These are phyloP conservation scores for Ophiostoma tasmaniense DNA, from an alignment of 2,329 filamentous ascomycete species.

Conservation along the genomic window DNA sequence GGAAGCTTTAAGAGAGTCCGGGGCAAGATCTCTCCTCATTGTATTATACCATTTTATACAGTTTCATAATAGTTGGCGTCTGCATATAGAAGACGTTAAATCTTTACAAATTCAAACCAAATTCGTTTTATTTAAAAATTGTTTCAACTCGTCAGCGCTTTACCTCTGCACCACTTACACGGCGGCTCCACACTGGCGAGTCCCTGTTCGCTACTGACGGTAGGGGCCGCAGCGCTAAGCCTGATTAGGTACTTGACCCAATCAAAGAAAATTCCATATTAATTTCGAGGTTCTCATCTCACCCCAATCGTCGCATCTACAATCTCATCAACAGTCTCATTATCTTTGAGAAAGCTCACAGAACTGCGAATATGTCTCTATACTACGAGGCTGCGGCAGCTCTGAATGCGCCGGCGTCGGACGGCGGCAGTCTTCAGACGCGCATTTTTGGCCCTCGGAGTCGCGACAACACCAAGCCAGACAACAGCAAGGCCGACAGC, in stretches of 20 bases:
- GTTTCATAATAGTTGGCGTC: background rate
- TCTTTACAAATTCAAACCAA: background rate
- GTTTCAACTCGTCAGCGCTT: background rate
- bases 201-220: background rate
- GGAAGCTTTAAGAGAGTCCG: background rate
- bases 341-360: background rate
- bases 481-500: background rate
- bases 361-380: conserved; percentile 64
- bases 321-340: background rate
- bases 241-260: background rate
- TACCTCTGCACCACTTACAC: background rate
- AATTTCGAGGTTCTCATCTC: background rate
- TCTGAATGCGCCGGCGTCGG: conserved; percentile 53
- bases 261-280: background rate
- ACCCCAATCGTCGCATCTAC: background rate
- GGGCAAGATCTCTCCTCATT: background rate
- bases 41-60: background rate
- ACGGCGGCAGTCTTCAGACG: conserved; percentile 78
- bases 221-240: background rate
- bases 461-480: conserved; percentile 32
- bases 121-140: background rate
- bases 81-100: background rate
- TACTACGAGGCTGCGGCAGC: conserved; percentile 85
- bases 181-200: background rate
- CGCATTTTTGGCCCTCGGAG: conserved; percentile 59